phyloP scores from a whole-genome alignment of 2,329 filamentous ascomycete genomes.

The Zasmidium cellare region DNA sequence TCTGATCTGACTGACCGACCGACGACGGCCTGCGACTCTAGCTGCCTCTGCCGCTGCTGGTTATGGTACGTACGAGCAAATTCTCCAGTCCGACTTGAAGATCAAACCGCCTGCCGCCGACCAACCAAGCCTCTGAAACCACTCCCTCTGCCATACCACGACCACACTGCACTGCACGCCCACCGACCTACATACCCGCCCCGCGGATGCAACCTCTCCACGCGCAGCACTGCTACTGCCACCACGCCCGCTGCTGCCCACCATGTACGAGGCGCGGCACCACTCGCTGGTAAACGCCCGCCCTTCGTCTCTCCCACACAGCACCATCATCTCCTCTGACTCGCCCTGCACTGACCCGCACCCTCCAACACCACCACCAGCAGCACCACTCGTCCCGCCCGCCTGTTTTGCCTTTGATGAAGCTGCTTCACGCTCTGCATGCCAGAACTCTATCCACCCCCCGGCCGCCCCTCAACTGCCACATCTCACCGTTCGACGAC shows the following conservation, averaged over 20 bases:
- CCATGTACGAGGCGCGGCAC: conserved; percentile 5
- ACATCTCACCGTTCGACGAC: background rate
- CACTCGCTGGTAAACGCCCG: conserved; percentile 4
- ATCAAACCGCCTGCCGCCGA: too few relatives aligned
- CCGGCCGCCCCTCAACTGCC: conserved; percentile 1
- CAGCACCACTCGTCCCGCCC: conserved; percentile 9
- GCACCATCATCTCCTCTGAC: background rate
- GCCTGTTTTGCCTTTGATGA: conserved; percentile 24
- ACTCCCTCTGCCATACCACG: background rate
- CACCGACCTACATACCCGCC: background rate
- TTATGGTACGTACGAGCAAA: background rate
- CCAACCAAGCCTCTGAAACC: background rate
- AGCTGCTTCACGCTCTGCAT: conserved; percentile 16
- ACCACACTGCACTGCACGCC: background rate
- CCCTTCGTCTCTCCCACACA: background rate
- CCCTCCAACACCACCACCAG: too few relatives aligned
- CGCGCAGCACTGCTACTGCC: background rate
- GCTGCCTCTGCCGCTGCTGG: background rate
- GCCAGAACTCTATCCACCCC: conserved; percentile 20
- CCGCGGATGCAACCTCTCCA: conserved; percentile 2
- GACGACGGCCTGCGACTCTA: too few relatives aligned
- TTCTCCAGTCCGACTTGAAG: too few relatives aligned
- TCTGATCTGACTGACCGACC: background rate
- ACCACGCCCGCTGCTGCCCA: background rate
- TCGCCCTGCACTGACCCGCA: conserved; percentile 8